Conservation (phyloP, 257 asterid species). For the Solanum boliviense region DNA sequence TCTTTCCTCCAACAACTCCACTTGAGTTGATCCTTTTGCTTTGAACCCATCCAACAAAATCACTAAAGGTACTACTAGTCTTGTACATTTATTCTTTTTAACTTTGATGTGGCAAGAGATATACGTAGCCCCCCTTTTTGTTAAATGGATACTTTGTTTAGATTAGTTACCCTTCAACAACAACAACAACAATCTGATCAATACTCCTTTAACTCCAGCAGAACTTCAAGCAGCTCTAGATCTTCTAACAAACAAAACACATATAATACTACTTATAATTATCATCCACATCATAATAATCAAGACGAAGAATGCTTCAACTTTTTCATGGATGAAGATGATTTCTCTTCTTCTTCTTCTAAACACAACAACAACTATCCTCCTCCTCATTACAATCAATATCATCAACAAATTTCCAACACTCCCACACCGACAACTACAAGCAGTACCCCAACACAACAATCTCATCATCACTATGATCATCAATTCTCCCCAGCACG, state of each 20-base stretch:
- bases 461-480: slow-evolving; percentile 10
- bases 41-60: slow-evolving; percentile 15
- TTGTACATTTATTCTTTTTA: neutral
- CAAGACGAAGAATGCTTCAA: slow-evolving; percentile 92
- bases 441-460: slow-evolving; percentile 28
- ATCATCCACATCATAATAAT: slow-evolving; percentile 11
- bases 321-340: slow-evolving; percentile 93
- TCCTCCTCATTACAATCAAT: neutral
- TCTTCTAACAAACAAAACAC: slow-evolving; percentile 45
- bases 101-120: slow-evolving; percentile 29
- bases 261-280: slow-evolving; percentile 1
- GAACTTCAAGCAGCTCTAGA: slow-evolving; percentile 71
- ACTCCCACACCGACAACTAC: slow-evolving; percentile 43
- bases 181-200: slow-evolving; percentile 44
- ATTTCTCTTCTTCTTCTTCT: slow-evolving; percentile 82
- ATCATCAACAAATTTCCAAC: slow-evolving; percentile 13
- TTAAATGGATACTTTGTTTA: slow-evolving; percentile 95
- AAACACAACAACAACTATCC: slow-evolving; percentile 30
- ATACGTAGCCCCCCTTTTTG: slow-evolving; percentile 1
- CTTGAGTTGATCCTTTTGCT: neutral
- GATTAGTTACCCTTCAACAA: slow-evolving; percentile 60
- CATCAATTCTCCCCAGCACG: slow-evolving; percentile 29
- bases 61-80: slow-evolving; percentile 6
- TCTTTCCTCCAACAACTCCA: slow-evolving; percentile 21
- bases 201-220: slow-evolving; percentile 53